These are phyloP conservation scores for Luzula sylvatica DNA, from an alignment of 176 grass and related monocot species.

Conservation along the genomic window DNA sequence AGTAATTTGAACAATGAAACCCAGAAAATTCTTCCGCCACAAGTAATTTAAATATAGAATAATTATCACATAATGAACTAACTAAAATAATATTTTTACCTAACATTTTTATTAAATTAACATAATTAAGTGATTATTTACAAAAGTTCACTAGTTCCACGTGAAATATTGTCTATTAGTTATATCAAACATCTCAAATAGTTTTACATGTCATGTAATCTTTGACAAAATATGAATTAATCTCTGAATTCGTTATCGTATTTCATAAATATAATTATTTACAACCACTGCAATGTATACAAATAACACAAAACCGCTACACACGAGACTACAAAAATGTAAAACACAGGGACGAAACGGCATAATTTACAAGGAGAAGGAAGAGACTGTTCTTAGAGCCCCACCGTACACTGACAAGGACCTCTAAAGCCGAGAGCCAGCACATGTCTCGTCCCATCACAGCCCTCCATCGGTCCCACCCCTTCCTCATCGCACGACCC, in stretches of 20 bases:
- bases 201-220: too few species aligned
- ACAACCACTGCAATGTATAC: too few species aligned
- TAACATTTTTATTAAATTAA: too few species aligned
- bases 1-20: too few species aligned
- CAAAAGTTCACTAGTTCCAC: too few species aligned
- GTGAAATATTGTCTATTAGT: too few species aligned
- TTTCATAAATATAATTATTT: too few species aligned
- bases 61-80: too few species aligned
- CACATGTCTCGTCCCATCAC: conserved; percentile 31
- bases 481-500: conserved; percentile 9
- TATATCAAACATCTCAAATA: background rate
- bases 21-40: too few species aligned
- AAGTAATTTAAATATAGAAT: too few species aligned
- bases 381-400: background rate
- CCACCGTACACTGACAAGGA: conserved; percentile 21
- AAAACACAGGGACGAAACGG: conserved; percentile 11
- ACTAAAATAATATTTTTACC: too few species aligned
- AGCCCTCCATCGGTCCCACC: conserved; percentile 7
- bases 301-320: conserved; percentile 5
- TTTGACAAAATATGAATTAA: background rate
- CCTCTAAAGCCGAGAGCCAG: conserved; percentile 20
- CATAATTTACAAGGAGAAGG: background rate
- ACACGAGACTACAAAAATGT: conserved; percentile 8
- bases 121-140: too few species aligned
- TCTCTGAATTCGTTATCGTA: background rate